These are phyloP conservation scores for Carex littledalei DNA, from an alignment of 176 grass and related monocot species.

Conservation along the genomic window DNA sequence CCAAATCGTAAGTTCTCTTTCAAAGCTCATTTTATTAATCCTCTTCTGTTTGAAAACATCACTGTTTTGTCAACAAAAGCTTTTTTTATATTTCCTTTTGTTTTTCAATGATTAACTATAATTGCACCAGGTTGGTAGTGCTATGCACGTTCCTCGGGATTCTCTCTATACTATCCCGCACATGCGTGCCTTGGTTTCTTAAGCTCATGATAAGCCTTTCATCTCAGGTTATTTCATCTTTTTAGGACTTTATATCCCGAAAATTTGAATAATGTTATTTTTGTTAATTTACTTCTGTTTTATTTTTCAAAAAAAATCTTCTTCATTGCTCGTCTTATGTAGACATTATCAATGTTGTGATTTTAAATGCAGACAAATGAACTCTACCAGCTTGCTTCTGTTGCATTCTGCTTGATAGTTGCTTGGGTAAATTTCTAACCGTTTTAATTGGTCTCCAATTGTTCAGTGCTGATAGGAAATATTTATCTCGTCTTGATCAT, in stretches of 20 bases:
- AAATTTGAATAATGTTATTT: not conserved
- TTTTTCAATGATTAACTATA: constrained; percentile 11
- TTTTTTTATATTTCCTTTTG: not conserved
- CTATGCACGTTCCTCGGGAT: constrained; percentile 74
- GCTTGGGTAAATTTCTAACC: constrained; percentile 78
- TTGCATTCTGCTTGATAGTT: constrained; percentile 97
- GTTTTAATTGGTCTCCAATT: not conserved
- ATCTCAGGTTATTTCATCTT: constrained; percentile 55
- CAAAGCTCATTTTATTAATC: not conserved
- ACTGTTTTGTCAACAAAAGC: constrained; percentile 1
- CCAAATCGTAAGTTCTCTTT: constrained; percentile 59
- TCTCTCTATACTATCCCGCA: constrained; percentile 80
- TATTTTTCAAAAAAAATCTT: not conserved
- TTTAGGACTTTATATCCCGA: not conserved
- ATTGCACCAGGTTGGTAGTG: constrained; percentile 63
- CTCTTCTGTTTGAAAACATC: not conserved
- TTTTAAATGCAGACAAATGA: constrained; percentile 84
- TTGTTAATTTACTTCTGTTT: not conserved
- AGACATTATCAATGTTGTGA: constrained; percentile 31
- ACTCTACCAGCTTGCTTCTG: constrained; percentile 90
- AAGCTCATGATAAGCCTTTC: constrained; percentile 99
- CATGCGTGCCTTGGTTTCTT: constrained; percentile 93
- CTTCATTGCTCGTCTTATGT: not conserved
- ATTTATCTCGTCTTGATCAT: not conserved
- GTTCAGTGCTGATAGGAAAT: not conserved